Evolutionary conservation across 1,284 basidiomycete genomes (phyloP).

Genomic region (Cryptococcus sp.): DNA sequence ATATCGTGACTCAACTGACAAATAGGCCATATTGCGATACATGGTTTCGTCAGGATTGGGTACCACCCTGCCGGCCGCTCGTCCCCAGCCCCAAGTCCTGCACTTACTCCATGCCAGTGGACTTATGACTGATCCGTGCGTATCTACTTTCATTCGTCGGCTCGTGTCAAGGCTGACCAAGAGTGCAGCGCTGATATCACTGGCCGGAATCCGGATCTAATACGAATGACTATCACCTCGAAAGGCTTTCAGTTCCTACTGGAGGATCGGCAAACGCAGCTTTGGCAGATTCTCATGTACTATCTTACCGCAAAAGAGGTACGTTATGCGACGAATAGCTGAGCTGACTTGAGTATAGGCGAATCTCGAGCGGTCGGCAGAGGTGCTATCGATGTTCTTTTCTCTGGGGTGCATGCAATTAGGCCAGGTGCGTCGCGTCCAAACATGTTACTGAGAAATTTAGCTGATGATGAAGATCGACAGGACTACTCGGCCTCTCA

Average conservation of each 20-base stretch:
- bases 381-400: slow-evolving; percentile 91
- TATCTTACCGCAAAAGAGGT: slow-evolving; percentile 59
- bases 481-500: slow-evolving; percentile 87
- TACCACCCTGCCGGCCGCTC: slow-evolving; percentile 60
- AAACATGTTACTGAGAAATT: neutral
- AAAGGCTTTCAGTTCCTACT: slow-evolving; percentile 96
- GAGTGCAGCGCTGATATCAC: slow-evolving; percentile 19
- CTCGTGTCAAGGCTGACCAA: neutral
- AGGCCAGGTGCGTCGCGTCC: slow-evolving; percentile 64
- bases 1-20: neutral
- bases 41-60: slow-evolving; percentile 86
- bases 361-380: slow-evolving; percentile 85
- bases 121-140: slow-evolving; percentile 67
- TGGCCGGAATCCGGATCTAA: slow-evolving; percentile 45
- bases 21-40: slow-evolving; percentile 89
- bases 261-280: slow-evolving; percentile 91
- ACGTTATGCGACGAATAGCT: slow-evolving; percentile 13
- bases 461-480: neutral
- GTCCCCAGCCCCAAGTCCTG: slow-evolving; percentile 70
- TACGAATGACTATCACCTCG: slow-evolving; percentile 78
- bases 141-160: slow-evolving; percentile 37
- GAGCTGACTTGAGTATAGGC: slow-evolving; percentile 58
- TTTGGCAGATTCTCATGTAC: slow-evolving; percentile 94
- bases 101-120: slow-evolving; percentile 80
- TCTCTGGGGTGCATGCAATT: slow-evolving; percentile 94